These are phyloP conservation scores for Lentinula lateritia DNA, from an alignment of 768 basidiomycete species.

Conservation along the genomic window DNA sequence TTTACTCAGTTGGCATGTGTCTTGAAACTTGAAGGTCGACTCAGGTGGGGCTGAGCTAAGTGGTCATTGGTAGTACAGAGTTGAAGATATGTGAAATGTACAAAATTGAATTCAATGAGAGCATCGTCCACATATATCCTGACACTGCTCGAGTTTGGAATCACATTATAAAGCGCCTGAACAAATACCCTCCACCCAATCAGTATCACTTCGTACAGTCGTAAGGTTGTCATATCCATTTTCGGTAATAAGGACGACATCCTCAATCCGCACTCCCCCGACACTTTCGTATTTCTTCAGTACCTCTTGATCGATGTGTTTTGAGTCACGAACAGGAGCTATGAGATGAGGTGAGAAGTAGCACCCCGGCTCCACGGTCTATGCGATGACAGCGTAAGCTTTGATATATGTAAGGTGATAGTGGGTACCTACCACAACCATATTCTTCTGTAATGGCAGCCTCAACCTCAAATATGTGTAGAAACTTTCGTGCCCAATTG, in stretches of 20 bases:
- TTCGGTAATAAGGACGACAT: constrained; percentile 76
- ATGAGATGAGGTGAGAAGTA: constrained; percentile 83
- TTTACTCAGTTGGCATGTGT: no score
- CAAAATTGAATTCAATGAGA: no score
- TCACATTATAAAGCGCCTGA: constrained; percentile 46
- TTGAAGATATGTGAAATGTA: no score
- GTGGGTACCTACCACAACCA: constrained; percentile 71
- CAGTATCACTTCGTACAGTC: constrained; percentile 74
- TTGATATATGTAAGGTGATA: neutral
- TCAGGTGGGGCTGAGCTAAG: no score
- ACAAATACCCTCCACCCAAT: constrained; percentile 79
- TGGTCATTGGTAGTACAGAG: no score
- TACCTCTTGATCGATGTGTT: constrained; percentile 63
- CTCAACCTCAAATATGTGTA: constrained; percentile 80
- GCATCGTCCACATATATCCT: no score
- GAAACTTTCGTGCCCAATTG: constrained; percentile 53
- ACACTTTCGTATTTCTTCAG: constrained; percentile 55
- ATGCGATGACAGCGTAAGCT: constrained; percentile 2
- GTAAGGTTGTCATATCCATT: constrained; percentile 82
- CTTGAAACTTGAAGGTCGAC: no score
- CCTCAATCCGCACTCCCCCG: constrained; percentile 93
- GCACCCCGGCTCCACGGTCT: constrained; percentile 90
- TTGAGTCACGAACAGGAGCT: constrained; percentile 54
- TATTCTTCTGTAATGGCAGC: constrained; percentile 63
- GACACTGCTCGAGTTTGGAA: neutral